Conservation (phyloP, 2,329 filamentous ascomycete genomes). For the Fonsecaea monophora region DNA sequence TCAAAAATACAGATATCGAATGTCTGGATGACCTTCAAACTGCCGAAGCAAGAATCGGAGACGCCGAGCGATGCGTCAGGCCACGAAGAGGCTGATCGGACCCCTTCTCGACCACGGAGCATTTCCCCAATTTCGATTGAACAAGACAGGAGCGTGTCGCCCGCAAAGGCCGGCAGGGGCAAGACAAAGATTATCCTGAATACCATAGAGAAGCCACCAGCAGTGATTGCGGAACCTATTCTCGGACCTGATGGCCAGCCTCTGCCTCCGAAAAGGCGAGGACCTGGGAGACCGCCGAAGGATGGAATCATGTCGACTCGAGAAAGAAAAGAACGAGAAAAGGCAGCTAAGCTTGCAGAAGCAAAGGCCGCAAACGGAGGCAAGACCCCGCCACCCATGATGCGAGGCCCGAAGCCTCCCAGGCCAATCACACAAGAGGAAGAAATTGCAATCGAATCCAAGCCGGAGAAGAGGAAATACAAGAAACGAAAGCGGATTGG, state of each 20-base stretch:
- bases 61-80: constrained; percentile 35
- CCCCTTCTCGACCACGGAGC: constrained; percentile 17
- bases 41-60: constrained; percentile 33
- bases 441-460: constrained; percentile 44
- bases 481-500: constrained; percentile 57
- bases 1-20: constrained; percentile 63
- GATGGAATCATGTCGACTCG: constrained; percentile 72
- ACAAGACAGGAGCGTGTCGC: constrained; percentile 28
- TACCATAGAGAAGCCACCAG: constrained; percentile 18
- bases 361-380: constrained; percentile 52
- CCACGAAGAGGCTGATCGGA: constrained; percentile 28
- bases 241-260: constrained; percentile 36
- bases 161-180: constrained; percentile 24
- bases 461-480: constrained; percentile 57
- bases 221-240: constrained; percentile 16
- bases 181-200: constrained; percentile 33
- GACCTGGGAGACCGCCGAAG: constrained; percentile 70
- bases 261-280: constrained; percentile 52
- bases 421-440: constrained; percentile 42
- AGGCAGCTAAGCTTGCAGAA: constrained; percentile 59
- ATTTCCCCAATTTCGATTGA: constrained; percentile 30
- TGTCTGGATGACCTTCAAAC: constrained; percentile 38
- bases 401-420: constrained; percentile 43
- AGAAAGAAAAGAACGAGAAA: constrained; percentile 62
- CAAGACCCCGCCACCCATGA: constrained; percentile 52